Percentiles rank a stretch among this genome's conserved stretches.
These are phyloP conservation scores for Suhomyces choctaworum DNA, from an alignment of 1,139 yeast species.

Conservation along the genomic window DNA sequence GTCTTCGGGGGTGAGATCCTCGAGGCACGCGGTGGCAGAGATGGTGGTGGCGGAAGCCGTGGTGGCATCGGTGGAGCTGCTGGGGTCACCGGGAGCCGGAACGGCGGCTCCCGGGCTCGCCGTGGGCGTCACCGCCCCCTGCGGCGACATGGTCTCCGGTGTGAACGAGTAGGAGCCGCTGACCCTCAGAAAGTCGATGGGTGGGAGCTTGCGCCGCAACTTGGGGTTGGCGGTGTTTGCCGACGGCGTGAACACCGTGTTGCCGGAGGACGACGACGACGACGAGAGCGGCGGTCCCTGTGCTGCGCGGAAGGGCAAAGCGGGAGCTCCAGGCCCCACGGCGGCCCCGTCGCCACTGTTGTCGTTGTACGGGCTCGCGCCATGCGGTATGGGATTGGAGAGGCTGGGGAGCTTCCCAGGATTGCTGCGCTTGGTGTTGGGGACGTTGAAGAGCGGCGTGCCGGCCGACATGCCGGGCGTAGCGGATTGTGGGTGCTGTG, in stretches of 20 bases:
- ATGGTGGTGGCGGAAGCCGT: slow-evolving; percentile 1
- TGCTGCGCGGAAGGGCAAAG: neutral
- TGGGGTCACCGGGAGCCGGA: neutral
- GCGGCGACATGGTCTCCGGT: slow-evolving; percentile 10
- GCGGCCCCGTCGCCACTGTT: neutral
- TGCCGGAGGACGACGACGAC: slow-evolving; percentile 10
- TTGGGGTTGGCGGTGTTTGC: slow-evolving; percentile 17
- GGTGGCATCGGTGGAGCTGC: neutral
- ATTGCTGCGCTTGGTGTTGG: slow-evolving; percentile 23
- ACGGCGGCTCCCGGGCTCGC: neutral
- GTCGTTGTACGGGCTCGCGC: slow-evolving; percentile 10
- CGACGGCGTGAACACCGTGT: slow-evolving; percentile 14
- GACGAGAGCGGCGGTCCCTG: slow-evolving; percentile 1
- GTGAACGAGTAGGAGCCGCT: slow-evolving; percentile 30
- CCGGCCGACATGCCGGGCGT: slow-evolving; percentile 10
- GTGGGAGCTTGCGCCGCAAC: slow-evolving; percentile 45
- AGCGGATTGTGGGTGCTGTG: no score
- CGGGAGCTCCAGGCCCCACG: neutral
- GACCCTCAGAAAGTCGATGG: slow-evolving; percentile 41
- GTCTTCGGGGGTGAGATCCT: slow-evolving; percentile 68
- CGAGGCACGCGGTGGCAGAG: slow-evolving; percentile 27
- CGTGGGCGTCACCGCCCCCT: slow-evolving; percentile 2
- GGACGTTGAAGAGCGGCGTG: slow-evolving; percentile 31
- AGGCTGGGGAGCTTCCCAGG: slow-evolving; percentile 24
- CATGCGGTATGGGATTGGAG: slow-evolving; percentile 28